A percentile compares a stretch with the other conserved stretches of the same genome.
phyloP scores from a whole-genome alignment of 257 asterid species.

The Petunia axillaris region DNA sequence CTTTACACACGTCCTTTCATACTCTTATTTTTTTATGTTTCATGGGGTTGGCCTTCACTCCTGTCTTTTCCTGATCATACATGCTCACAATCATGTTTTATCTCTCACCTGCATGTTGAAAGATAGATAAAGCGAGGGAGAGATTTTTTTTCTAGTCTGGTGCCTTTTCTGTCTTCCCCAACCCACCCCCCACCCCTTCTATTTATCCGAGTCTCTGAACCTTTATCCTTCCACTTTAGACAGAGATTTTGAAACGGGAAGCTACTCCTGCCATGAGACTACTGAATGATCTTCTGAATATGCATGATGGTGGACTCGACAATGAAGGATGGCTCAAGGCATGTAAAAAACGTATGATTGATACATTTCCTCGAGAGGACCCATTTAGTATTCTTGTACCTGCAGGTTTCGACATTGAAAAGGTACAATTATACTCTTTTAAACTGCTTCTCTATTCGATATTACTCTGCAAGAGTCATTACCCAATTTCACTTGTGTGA shows the following conservation, averaged over 20 bases:
- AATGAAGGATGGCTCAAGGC: conserved; percentile 86
- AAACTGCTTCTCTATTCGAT: background rate
- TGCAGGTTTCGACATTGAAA: conserved; percentile 84
- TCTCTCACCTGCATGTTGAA: background rate
- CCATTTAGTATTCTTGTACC: conserved; percentile 95
- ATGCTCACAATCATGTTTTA: background rate
- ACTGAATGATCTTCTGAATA: conserved; percentile 77
- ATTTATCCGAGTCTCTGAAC: background rate
- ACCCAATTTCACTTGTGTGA: conserved; percentile 3
- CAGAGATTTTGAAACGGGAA: conserved; percentile 84
- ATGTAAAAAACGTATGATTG: conserved; percentile 77
- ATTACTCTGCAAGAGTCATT: background rate
- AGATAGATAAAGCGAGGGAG: background rate
- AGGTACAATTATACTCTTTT: conserved; percentile 41
- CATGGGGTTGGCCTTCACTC: background rate
- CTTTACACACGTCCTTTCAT: background rate
- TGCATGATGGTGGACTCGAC: conserved; percentile 82
- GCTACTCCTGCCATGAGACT: conserved; percentile 94
- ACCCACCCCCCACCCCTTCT: no score
- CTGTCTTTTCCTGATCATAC: background rate
- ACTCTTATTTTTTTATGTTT: background rate
- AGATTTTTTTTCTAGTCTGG: background rate
- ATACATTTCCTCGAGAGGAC: conserved; percentile 91
- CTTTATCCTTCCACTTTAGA: conserved; percentile 42
- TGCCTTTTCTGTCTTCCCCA: background rate